A percentile compares a stretch with the other conserved stretches of the same genome.
These are phyloP conservation scores for Pseudocercospora crystallina DNA, from an alignment of 2,329 filamentous ascomycete genomes.

Conservation along the genomic window DNA sequence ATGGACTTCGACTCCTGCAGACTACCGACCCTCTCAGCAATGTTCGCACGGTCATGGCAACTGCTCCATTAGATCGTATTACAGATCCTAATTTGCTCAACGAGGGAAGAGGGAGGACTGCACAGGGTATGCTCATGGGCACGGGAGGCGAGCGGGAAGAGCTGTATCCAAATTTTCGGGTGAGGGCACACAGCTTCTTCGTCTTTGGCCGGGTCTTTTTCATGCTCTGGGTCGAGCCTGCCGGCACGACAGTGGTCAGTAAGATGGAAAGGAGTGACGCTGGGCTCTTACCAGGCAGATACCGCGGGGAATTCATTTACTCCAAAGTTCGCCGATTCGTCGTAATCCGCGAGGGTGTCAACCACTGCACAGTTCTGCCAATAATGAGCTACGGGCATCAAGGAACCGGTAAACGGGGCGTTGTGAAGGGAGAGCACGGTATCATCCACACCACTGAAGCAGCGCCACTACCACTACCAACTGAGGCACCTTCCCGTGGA, in stretches of 20 bases:
- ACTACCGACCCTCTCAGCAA: too few species aligned
- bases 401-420: neutral
- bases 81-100: conserved; percentile 10
- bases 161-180: conserved; percentile 8
- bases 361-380: neutral
- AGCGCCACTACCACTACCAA: neutral
- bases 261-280: conserved; percentile 4
- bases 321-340: too few species aligned
- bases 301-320: neutral
- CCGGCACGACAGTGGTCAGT: conserved; percentile 11
- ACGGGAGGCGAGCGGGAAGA: conserved; percentile 4
- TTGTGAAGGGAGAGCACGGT: neutral
- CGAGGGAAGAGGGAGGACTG: too few species aligned
- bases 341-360: too few species aligned
- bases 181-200: conserved; percentile 17
- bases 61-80: conserved; percentile 7
- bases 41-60: conserved; percentile 4
- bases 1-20: too few species aligned
- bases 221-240: conserved; percentile 26
- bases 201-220: conserved; percentile 21
- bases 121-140: conserved; percentile 6
- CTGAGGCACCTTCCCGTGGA: neutral
- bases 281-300: neutral
- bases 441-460: neutral
- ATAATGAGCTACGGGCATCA: neutral